phyloP scores from a whole-genome alignment of 2,329 filamentous ascomycete species.

The Trichophyton benhamiae region DNA sequence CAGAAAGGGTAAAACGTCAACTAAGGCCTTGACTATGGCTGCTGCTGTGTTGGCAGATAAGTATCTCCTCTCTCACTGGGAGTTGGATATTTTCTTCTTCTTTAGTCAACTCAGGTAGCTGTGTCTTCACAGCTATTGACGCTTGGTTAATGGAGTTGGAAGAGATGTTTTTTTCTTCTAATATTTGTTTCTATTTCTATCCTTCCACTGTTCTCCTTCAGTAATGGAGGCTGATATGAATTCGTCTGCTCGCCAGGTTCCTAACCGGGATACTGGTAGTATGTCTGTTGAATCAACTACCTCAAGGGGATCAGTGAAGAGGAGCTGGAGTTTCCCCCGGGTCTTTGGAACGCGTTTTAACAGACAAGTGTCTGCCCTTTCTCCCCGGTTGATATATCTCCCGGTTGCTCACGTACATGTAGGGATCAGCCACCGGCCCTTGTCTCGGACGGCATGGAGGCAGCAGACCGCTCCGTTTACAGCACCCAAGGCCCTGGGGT shows the following conservation, averaged over 20 bases:
- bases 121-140: neutral
- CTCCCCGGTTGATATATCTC: neutral
- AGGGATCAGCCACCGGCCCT: neutral
- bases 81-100: neutral
- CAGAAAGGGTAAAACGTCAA: neutral
- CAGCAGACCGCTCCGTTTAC: constrained; percentile 25
- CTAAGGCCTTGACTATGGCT: neutral
- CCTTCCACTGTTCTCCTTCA: neutral
- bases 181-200: neutral
- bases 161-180: neutral
- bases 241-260: neutral
- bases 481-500: constrained; percentile 22
- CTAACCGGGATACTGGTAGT: neutral
- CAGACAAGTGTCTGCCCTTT: neutral
- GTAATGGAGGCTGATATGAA: neutral
- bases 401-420: neutral
- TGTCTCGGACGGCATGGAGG: constrained; percentile 21
- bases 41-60: neutral
- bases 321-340: neutral
- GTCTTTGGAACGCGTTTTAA: neutral
- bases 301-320: neutral
- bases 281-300: neutral
- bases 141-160: neutral
- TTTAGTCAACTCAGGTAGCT: neutral
- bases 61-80: neutral